Conservation (phyloP, 441 rosid genomes). For the Eutrema salsugineum region DNA sequence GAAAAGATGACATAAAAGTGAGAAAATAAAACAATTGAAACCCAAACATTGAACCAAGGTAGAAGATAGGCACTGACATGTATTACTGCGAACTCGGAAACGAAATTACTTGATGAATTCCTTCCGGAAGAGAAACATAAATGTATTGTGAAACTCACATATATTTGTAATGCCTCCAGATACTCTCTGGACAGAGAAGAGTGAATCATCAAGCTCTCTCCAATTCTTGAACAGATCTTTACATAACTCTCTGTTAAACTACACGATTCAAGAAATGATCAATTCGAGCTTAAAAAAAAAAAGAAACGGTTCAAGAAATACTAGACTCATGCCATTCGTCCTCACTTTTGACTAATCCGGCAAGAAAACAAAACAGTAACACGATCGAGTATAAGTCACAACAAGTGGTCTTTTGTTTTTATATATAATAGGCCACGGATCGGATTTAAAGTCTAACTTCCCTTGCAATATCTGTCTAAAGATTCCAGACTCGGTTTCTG, state of each 20-base stretch:
- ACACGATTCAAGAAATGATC: background rate
- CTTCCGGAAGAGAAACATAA: too few relatives aligned
- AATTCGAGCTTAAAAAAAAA: background rate
- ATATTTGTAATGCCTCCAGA: slow-evolving; percentile 98
- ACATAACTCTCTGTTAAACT: slow-evolving; percentile 57
- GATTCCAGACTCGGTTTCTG: slow-evolving; percentile 89
- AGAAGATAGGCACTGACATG: background rate
- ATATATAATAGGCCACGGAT: slow-evolving; percentile 74
- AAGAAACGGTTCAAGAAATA: too few relatives aligned
- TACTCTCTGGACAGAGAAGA: slow-evolving; percentile 67
- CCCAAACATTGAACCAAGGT: background rate
- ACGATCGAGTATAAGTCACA: background rate
- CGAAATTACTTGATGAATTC: too few relatives aligned
- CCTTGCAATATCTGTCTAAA: slow-evolving; percentile 76
- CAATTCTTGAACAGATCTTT: slow-evolving; percentile 85
- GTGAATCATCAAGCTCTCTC: slow-evolving; percentile 63
- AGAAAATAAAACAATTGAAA: background rate
- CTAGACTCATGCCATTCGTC: background rate
- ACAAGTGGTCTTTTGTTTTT: background rate
- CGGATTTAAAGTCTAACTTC: slow-evolving; percentile 68
- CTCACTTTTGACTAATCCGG: background rate
- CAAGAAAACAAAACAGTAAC: background rate
- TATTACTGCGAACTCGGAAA: background rate
- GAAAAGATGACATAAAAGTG: background rate
- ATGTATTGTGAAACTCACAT: slow-evolving; percentile 43